Evolutionary conservation across 2,329 filamentous ascomycete species (phyloP).

Genomic region (Fusarium annulatum): DNA sequence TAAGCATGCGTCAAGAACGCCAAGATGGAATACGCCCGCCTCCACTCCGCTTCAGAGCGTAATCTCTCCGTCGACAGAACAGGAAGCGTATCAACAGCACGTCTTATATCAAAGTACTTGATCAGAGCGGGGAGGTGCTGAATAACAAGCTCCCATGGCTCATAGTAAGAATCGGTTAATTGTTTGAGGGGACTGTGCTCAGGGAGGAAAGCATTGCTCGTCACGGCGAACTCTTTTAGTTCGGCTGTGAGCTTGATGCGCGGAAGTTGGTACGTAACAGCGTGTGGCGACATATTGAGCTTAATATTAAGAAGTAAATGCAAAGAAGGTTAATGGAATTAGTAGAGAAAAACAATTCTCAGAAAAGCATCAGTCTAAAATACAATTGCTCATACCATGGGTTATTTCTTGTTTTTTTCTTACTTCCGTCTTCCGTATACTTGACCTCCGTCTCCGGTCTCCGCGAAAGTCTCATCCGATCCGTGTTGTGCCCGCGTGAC

Average conservation of each 20-base stretch:
- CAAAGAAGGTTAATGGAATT: background rate
- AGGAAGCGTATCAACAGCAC: conserved; percentile 73
- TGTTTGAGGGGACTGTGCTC: conserved; percentile 71
- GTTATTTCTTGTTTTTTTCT: background rate
- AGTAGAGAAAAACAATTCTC: background rate
- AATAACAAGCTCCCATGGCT: conserved; percentile 80
- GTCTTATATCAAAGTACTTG: conserved; percentile 68
- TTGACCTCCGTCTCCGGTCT: conserved; percentile 11
- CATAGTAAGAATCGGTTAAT: conserved; percentile 78
- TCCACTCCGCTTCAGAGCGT: conserved; percentile 76
- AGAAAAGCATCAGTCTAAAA: conserved; percentile 18
- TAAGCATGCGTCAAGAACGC: conserved; percentile 86
- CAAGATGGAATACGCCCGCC: conserved; percentile 82
- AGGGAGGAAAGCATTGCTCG: conserved; percentile 80
- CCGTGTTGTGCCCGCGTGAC: conserved; percentile 10
- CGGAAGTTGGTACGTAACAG: conserved; percentile 42
- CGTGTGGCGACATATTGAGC: conserved; percentile 57
- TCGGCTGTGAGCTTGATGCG: conserved; percentile 40
- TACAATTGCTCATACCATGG: conserved; percentile 7
- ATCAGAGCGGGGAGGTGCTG: conserved; percentile 75
- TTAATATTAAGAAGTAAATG: background rate
- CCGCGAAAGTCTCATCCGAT: conserved; percentile 6
- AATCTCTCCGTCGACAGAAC: conserved; percentile 75
- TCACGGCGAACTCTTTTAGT: conserved; percentile 53
- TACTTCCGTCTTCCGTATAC: conserved; percentile 16